Base-by-base conservation (phyloP, 2,329 filamentous ascomycete species). In the Xylaria sp. region DNA sequence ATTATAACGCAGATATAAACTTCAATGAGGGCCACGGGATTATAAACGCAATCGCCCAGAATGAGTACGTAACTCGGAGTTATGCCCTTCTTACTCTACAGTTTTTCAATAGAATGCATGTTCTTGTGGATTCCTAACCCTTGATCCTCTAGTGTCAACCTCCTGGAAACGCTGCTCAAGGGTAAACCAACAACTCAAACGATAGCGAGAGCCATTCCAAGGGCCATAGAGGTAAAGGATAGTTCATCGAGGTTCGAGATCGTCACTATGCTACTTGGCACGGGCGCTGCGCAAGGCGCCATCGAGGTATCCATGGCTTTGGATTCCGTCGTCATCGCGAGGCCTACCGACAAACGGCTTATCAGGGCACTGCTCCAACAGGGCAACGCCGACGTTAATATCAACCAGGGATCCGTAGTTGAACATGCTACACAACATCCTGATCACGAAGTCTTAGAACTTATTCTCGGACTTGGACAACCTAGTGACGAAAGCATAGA, bases 381-480 rank as follows among this genome's bases (percentile, higher is more conserved):
- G 25, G 84, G 84, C 0, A 77, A 78, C 21, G 83, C 82, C 2
- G 82, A 87, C 59, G 73, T 86, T 56, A 87, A 87, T 61, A 73
- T 77, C 9, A 72, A 81, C 2, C 73, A 77, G 0, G 83, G 82
- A 9, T 72, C 75, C 2, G 77, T 80, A 13, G 71, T 85, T 11
- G 74, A 75, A 64, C 70, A 63, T 29, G 67, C 58, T 15, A 71
- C 73, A 4, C 60, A 75, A 77, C 82, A 81, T 25, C 73, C 79
- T 0, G 81, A 87, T 41, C 78, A 78, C 0, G 76, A 80, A 17
- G 73, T 87, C 1, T 71, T 86, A 1, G 80, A 82, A 3, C 69
- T 81, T 23, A 67, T 86, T 2, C 72, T 85, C 3, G 75, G 75
- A 2, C 72, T 81, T 13, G 81, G 83, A 1, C 78, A 78, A 23